Base-by-base conservation (phyloP, 106 monocot species). In the Acorus gramineus region DNA sequence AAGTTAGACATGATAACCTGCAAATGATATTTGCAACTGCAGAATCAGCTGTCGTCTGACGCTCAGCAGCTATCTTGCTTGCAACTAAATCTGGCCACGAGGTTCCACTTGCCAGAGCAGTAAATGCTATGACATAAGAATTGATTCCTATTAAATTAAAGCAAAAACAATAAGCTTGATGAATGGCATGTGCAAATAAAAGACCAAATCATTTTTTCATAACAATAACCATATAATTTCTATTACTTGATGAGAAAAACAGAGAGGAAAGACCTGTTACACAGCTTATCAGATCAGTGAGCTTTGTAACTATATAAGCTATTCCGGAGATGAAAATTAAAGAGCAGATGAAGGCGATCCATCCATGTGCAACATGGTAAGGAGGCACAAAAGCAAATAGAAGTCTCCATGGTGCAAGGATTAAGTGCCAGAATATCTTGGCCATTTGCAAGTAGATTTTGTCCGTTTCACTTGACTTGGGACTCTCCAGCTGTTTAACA, bases 71-170 rank as follows among this genome's bases (percentile, higher is more conserved):
- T 69, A 92, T 86, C 74, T 92, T 92, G 70, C 91, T 92, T 49
- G 91, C 84, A 72, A 92, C 86, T 63, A 86, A 72, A 79, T 92
- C 91, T 2, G 91, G 91, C 91, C 91, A 86, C 49, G 91, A 92
- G 11, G 86, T 92, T 71, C 86, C 91, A 73, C 77, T 63, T 4
- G 86, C 91, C 69, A 92, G 69, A 49, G 70, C 86, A 50, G 91
- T 92, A 53, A 92, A 84, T 57, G 91, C 91, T 79, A 92, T 92
- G 47, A 92, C 81, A 64, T 86, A 92, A 46, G 81, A 55, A 71
- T 84, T 84, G 66, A 92, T 75, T 63, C 84, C 91, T 92, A 62
- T 4, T 55, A 65, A 62, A 62, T 4, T 55, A 65, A 62, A 73
- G 9, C 53, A 42, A 42, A 11, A 63, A 46, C 57, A 50, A 0